Evolutionary conservation across 1,139 yeast species (phyloP).

Genomic region (Taphrina confusa): DNA sequence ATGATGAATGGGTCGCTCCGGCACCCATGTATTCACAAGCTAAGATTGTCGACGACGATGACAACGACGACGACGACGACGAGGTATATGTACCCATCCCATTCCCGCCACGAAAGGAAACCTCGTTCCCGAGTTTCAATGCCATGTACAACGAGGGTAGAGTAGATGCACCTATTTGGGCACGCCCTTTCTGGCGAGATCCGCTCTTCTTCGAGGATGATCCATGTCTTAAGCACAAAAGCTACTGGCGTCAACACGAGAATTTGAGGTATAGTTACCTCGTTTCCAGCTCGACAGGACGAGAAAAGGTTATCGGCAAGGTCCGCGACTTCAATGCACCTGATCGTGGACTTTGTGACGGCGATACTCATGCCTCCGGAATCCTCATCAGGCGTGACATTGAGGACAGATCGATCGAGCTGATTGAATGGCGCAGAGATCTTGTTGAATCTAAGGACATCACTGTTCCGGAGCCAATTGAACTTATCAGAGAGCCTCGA

Average conservation of each 20-base stretch:
- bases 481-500: background rate
- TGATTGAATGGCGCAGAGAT: background rate
- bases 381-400: background rate
- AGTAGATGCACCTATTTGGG: background rate
- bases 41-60: background rate
- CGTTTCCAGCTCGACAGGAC: constrained; percentile 2
- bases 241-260: background rate
- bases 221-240: constrained; percentile 7
- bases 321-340: constrained; percentile 1
- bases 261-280: background rate
- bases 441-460: background rate
- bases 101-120: background rate
- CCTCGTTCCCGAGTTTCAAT: background rate
- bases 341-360: background rate
- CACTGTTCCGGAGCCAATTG: background rate
- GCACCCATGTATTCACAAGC: constrained; percentile 11
- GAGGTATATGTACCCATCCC: background rate
- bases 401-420: background rate
- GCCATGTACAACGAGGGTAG: constrained; percentile 2
- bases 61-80: constrained; percentile 1
- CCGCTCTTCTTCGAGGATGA: constrained; percentile 1
- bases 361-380: background rate
- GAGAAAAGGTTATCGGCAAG: background rate
- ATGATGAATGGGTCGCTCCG: constrained; percentile 10
- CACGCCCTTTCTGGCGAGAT: background rate